Evolutionary conservation across 2,329 filamentous ascomycete genomes (phyloP), one percentile per base, ranked within the genome.

Genomic region (Juglanconis juglandina): DNA sequence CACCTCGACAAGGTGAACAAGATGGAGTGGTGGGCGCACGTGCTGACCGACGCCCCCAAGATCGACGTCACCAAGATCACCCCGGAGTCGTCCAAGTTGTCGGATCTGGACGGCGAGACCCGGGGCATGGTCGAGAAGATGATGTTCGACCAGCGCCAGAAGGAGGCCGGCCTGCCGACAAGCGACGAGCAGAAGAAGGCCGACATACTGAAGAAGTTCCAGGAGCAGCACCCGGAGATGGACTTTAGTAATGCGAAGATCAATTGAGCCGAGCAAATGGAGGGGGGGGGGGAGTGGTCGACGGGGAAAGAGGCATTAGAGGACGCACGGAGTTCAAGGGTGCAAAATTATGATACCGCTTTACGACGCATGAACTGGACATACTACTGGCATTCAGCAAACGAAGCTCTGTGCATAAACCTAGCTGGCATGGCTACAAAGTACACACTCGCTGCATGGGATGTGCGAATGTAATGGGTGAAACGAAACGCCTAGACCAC

Each of bases 111-210:
- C 72, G 95, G 95, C 63, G 90, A 96, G 81, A 99, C 95, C 57
- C 85, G 95, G 65, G 85, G 87, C 61, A 98, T 99, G 94, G 95
- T 99, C 49, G 95, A 99, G 86, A 99, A 99, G 86, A 99, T 99
- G 95, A 99, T 99, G 95, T 99, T 85, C 70, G 95, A 99, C 79
- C 95, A 99, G 82, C 83, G 90, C 67, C 93, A 98, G 80, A 99
- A 99, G 86, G 93, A 98, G 80, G 80, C 84, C 75, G 95, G 95
- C 4, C 83, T 89, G 75, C 91, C 92, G 51, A 92, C 89, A 11
- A 96, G 91, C 66, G 95, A 98, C 67, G 95, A 99, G 80, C 88
- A 96, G 83, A 91, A 93, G 82, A 98, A 98, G 84, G 77, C 87
- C 72, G 94, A 99, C 59, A 88, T 99, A 69, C 78, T 99, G 72